Evolutionary conservation across 768 basidiomycete genomes (phyloP).

Genomic region (Pulveroboletus frians): DNA sequence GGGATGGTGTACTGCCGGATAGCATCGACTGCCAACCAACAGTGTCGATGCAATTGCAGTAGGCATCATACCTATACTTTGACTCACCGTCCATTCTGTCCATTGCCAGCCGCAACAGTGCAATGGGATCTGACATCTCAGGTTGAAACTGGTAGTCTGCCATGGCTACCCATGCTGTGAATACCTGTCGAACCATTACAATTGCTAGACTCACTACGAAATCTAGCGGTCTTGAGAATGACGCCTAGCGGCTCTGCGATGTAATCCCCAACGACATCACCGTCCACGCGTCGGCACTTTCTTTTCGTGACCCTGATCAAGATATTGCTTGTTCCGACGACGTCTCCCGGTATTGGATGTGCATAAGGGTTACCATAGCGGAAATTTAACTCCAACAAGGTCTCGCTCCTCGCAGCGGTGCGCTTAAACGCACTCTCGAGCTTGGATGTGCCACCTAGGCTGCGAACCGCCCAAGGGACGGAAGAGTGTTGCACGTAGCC

Average conservation of each 20-base stretch:
- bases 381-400: conserved; percentile 71
- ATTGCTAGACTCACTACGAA: conserved; percentile 65
- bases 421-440: conserved; percentile 77
- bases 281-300: conserved; percentile 43
- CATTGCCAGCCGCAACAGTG: conserved; percentile 68
- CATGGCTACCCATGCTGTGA: conserved; percentile 58
- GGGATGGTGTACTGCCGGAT: conserved; percentile 69
- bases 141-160: conserved; percentile 90
- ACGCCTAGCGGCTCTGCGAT: conserved; percentile 68
- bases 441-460: conserved; percentile 62
- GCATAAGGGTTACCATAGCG: conserved; percentile 71
- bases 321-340: conserved; percentile 74
- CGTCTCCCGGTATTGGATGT: conserved; percentile 81
- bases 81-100: conserved; percentile 73
- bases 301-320: conserved; percentile 78
- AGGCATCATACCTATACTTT: neutral
- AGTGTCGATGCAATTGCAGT: neutral
- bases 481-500: conserved; percentile 70
- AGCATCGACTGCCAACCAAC: conserved; percentile 52
- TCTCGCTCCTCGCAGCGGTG: conserved; percentile 53
- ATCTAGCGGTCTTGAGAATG: conserved; percentile 78
- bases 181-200: neutral
- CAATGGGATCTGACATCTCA: conserved; percentile 61
- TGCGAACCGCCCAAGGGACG: conserved; percentile 54
- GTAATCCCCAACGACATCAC: conserved; percentile 56